phyloP scores from a whole-genome alignment of 176 grass and related monocot genomes.

The Typha latifolia region DNA sequence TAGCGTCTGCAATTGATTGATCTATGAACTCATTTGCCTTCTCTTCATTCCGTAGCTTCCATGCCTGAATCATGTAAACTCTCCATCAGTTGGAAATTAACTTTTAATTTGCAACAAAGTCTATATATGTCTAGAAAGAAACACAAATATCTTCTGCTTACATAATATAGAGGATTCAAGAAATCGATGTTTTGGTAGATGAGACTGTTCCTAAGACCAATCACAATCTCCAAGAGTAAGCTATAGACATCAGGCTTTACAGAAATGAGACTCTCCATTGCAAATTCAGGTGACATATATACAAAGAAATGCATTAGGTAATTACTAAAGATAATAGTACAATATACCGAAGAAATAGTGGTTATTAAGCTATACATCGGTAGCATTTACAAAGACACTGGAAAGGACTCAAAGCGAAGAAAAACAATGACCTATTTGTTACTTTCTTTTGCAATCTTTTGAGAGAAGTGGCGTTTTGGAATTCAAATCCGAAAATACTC shows the following conservation, averaged over 20 bases:
- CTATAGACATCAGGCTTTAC: slow-evolving; percentile 1
- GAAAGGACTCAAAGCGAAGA: no score
- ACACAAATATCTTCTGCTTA: slow-evolving; percentile 7
- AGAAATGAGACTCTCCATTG: not conserved
- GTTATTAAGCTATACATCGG: no score
- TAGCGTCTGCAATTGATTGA: slow-evolving; percentile 1
- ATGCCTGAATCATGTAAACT: slow-evolving; percentile 17
- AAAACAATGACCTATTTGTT: no score
- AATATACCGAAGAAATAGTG: no score
- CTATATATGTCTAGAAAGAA: not conserved
- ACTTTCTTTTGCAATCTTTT: no score
- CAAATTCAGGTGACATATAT: slow-evolving; percentile 5
- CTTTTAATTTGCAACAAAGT: no score
- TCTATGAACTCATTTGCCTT: slow-evolving; percentile 15
- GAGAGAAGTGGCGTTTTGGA: no score
- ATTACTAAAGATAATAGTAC: no score
- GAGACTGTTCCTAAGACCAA: slow-evolving; percentile 21
- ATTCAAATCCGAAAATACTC: no score
- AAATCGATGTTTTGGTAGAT: not conserved
- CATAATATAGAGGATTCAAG: slow-evolving; percentile 22
- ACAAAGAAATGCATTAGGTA: no score
- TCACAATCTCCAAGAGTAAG: slow-evolving; percentile 40
- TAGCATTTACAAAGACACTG: no score
- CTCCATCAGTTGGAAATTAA: no score
- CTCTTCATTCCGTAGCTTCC: slow-evolving; percentile 35